Percentiles rank a stretch among this genome's conserved stretches.
phyloP scores from a whole-genome alignment of 2,329 filamentous ascomycete genomes.

The Aspergillus oerlinghausenensis region DNA sequence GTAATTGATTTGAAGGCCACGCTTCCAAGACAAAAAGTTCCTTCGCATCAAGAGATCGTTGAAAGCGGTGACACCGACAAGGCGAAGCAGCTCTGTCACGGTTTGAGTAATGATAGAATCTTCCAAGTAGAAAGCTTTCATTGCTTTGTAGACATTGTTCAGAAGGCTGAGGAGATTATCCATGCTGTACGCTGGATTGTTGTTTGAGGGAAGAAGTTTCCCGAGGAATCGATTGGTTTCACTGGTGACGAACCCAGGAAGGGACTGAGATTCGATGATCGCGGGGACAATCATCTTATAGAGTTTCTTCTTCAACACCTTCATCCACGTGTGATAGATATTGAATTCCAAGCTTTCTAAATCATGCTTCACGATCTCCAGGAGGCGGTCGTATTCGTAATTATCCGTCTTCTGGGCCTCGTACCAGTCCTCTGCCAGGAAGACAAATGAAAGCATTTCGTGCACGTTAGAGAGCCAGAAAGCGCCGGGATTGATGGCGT shows the following conservation, averaged over 20 bases:
- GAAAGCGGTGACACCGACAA: conserved; percentile 96
- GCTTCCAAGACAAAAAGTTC: conserved; percentile 99
- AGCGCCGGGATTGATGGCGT: conserved; percentile 92
- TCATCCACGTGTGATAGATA: conserved; percentile 99
- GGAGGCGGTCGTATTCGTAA: conserved; percentile 93
- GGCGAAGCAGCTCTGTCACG: conserved; percentile 82
- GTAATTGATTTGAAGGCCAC: conserved; percentile 98
- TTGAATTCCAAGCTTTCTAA: conserved; percentile 98
- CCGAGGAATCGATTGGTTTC: conserved; percentile 97
- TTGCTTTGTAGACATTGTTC: conserved; percentile 96
- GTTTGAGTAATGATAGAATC: conserved; percentile 95
- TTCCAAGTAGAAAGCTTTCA: conserved; percentile 98
- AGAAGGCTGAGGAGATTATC: conserved; percentile 92
- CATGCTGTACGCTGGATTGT: conserved; percentile 96
- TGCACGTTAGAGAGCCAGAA: conserved; percentile 99
- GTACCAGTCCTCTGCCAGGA: conserved; percentile 98
- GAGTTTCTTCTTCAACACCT: conserved; percentile 97
- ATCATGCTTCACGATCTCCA: conserved; percentile 99
- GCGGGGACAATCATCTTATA: conserved; percentile 99
- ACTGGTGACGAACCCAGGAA: conserved; percentile 97
- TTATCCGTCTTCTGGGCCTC: conserved; percentile 99
- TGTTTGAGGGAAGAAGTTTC: conserved; percentile 89
- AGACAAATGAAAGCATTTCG: conserved; percentile 99
- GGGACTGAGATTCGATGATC: conserved; percentile 97
- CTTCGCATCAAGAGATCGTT: conserved; percentile 96